Evolutionary conservation across 2,329 filamentous ascomycete genomes (phyloP).

Genomic region (Emydomyces testavorans): DNA sequence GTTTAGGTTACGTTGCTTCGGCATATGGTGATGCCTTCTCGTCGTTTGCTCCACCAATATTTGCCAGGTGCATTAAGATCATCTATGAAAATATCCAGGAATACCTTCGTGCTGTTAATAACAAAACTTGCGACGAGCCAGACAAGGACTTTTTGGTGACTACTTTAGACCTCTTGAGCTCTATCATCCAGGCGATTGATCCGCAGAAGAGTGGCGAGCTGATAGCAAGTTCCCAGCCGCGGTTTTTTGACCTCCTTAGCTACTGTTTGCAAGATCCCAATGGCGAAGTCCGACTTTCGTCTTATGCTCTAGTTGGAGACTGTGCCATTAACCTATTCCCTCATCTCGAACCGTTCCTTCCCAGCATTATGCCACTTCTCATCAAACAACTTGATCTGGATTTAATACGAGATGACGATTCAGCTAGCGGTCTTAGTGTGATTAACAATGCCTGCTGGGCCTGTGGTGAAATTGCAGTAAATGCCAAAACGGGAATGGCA

Average conservation of each 20-base stretch:
- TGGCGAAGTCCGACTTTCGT: conserved; percentile 90
- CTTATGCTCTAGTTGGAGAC: conserved; percentile 87
- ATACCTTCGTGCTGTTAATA: conserved; percentile 56
- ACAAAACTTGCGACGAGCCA: conserved; percentile 60
- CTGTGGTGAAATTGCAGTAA: conserved; percentile 78
- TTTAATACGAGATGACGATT: conserved; percentile 61
- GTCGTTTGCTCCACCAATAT: conserved; percentile 76
- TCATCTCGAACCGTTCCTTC: conserved; percentile 63
- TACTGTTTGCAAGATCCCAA: conserved; percentile 86
- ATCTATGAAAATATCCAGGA: conserved; percentile 86
- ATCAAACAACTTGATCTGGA: conserved; percentile 79
- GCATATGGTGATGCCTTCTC: conserved; percentile 73
- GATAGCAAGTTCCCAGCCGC: conserved; percentile 61
- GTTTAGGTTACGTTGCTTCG: conserved; percentile 83
- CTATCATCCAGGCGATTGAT: conserved; percentile 82
- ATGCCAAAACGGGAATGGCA: conserved; percentile 58
- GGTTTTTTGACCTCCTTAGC: conserved; percentile 79
- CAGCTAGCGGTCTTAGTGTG: conserved; percentile 77
- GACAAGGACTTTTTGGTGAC: conserved; percentile 97
- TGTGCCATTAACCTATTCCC: conserved; percentile 85
- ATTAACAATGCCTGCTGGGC: conserved; percentile 99
- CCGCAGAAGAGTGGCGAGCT: conserved; percentile 62
- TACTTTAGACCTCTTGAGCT: conserved; percentile 82
- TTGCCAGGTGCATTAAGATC: conserved; percentile 75
- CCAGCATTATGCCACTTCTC: conserved; percentile 62